Base-by-base conservation (phyloP, 306 rosid genomes). In the Ormosia semicastrata region DNA sequence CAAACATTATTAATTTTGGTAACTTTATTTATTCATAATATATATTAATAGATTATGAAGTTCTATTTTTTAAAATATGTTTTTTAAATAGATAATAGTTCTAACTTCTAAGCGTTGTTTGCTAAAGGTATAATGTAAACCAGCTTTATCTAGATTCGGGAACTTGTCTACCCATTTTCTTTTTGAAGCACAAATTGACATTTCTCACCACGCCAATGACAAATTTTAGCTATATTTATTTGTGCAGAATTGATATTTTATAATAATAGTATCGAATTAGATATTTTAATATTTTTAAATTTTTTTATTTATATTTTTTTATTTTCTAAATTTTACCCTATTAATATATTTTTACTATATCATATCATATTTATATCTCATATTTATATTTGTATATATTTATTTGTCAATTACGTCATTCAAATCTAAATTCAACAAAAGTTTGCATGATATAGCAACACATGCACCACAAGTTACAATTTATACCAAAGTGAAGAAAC, bases 391-490 rank as follows among this genome's bases (percentile, higher is more conserved):
- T 24, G 1, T 24, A 24, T 3, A 6, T 5, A 15, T 62, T 10
- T 5, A 4, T 24, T 32, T 2, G 18, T 62, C 8, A 7, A 13
- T 57, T 2, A 17, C 33, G 36, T 33, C 13, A 30, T 30, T 33
- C 17, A 2, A 68, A 46, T 30, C 9, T 30, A 4, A 47, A 46
- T 37, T 37, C 47, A 14, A 13, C 9, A n/a, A 65, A 72, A 73
- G 39, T 49, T 65, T 50, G 81, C 43, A 46, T 44, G 71, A 47
- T 11, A 64, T n/a, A 34, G 34, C 32, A 50, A 66, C 9, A 52
- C 66, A 64, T 43, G 36, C 12, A 64, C 81, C 73, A 18, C 32
- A 77, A 77, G 74, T 65, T 13, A 50, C 57, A 79, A 10, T 53
- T 56, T 40, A 32, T 41, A 44, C 58, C 39, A 8, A 0, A 29